Conservation (phyloP, 2,329 filamentous ascomycete genomes). For the Xylariomycetidae sp. region DNA sequence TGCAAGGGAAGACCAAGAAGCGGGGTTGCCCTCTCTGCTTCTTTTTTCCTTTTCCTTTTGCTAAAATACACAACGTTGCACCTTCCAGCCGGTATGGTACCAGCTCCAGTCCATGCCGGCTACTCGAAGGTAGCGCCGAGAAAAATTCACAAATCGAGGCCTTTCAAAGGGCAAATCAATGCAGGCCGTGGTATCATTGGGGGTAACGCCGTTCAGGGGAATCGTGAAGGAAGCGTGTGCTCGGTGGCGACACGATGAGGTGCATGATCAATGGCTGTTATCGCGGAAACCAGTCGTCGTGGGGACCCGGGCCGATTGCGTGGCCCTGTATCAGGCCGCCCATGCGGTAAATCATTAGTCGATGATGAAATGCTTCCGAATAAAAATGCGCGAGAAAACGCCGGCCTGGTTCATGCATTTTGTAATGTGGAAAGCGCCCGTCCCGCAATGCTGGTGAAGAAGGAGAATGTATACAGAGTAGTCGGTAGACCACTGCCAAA, state of each 20-base stretch:
- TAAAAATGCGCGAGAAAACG: slow-evolving; percentile 24
- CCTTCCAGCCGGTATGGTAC: slow-evolving; percentile 6
- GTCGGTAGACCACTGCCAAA: no score
- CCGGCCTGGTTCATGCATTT: slow-evolving; percentile 27
- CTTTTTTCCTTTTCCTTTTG: no score
- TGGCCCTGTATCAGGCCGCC: slow-evolving; percentile 5
- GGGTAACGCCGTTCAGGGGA: slow-evolving; percentile 24
- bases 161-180: slow-evolving; percentile 20
- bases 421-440: slow-evolving; percentile 27
- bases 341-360: slow-evolving; percentile 19
- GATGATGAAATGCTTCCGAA: slow-evolving; percentile 19
- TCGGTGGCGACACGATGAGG: slow-evolving; percentile 10
- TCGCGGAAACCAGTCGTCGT: slow-evolving; percentile 7
- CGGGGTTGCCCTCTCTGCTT: slow-evolving; percentile 23
- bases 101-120: slow-evolving; percentile 4
- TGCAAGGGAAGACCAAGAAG: slow-evolving; percentile 5
- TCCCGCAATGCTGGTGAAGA: slow-evolving; percentile 27
- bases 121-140: slow-evolving; percentile 17
- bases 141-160: slow-evolving; percentile 17
- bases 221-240: slow-evolving; percentile 14
- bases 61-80: slow-evolving; percentile 20
- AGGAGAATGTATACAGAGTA: slow-evolving; percentile 23
- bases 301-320: slow-evolving; percentile 7
- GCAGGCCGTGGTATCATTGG: slow-evolving; percentile 29
- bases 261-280: slow-evolving; percentile 10